Conservation (phyloP, 371 early-diverging fungal species). For the Apophysomyces elegans region DNA sequence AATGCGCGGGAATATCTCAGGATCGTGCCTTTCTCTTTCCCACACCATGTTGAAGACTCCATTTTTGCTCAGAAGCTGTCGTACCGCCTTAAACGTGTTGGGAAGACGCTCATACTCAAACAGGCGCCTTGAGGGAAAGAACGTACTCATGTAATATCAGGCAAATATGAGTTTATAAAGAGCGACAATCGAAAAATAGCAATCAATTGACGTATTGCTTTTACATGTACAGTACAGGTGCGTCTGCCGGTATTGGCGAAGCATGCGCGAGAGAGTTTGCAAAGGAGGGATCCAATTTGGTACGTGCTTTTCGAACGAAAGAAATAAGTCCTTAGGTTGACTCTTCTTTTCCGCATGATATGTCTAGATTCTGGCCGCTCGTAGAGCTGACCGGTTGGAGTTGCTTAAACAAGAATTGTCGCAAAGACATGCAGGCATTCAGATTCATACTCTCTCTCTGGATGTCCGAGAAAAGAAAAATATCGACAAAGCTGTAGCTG, state of each 20-base stretch:
- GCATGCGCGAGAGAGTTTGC: slow-evolving; percentile 89
- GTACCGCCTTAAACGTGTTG: neutral
- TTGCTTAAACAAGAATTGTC: slow-evolving; percentile 57
- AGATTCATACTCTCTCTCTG: slow-evolving; percentile 64
- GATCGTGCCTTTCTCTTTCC: slow-evolving; percentile 1
- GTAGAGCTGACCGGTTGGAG: slow-evolving; percentile 72
- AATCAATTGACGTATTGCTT: neutral
- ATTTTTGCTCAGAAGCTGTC: neutral
- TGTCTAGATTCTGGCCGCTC: slow-evolving; percentile 73
- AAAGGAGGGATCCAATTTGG: slow-evolving; percentile 75
- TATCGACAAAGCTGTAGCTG: slow-evolving; percentile 57
- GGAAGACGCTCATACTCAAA: neutral
- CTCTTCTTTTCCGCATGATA: neutral
- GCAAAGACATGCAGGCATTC: slow-evolving; percentile 46
- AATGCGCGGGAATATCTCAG: no score
- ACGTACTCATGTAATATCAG: slow-evolving; percentile 46
- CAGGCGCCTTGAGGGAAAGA: slow-evolving; percentile 48
- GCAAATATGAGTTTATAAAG: neutral
- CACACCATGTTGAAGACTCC: slow-evolving; percentile 5
- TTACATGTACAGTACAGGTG: slow-evolving; percentile 73
- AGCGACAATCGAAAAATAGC: neutral
- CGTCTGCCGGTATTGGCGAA: slow-evolving; percentile 88
- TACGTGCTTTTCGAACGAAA: slow-evolving; percentile 20
- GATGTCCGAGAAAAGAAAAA: slow-evolving; percentile 72
- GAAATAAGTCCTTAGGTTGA: no score